Percentiles rank a stretch among this genome's conserved stretches.
Conservation (phyloP, 345 rosid species). For the Heritiera fomes region DNA sequence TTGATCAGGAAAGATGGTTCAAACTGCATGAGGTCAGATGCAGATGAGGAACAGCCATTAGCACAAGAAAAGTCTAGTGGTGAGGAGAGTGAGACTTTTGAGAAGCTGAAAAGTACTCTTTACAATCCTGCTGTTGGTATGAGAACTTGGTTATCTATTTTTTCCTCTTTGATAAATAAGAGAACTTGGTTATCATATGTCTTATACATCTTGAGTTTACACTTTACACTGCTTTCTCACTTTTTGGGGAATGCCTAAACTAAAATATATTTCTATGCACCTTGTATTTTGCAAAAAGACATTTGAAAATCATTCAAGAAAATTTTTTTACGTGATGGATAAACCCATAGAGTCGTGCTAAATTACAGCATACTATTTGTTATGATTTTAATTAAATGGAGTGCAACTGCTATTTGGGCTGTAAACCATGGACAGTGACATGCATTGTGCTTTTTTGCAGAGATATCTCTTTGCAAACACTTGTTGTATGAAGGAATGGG, state of each 20-base stretch:
- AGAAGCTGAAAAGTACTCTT: slow-evolving; percentile 35
- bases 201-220: slow-evolving; percentile 9
- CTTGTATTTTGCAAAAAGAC: not conserved
- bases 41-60: slow-evolving; percentile 31
- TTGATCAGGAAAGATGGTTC: slow-evolving; percentile 35
- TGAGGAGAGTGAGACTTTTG: slow-evolving; percentile 38
- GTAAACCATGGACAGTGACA: slow-evolving; percentile 19
- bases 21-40: slow-evolving; percentile 32
- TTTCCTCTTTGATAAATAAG: not conserved
- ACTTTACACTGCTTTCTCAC: slow-evolving; percentile 1
- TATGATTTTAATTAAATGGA: slow-evolving; percentile 2
- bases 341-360: not conserved
- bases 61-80: slow-evolving; percentile 24
- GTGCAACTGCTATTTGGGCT: not conserved
- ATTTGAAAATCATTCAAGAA: not conserved
- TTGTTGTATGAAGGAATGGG: slow-evolving; percentile 58
- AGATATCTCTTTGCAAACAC: slow-evolving; percentile 71
- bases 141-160: slow-evolving; percentile 23
- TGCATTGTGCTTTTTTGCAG: slow-evolving; percentile 46
- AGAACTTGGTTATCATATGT: not conserved
- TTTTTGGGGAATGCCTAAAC: not conserved
- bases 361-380: not conserved
- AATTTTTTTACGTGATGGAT: not conserved
- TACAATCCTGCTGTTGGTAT: slow-evolving; percentile 63
- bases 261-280: not conserved